Conservation (phyloP, 2,329 filamentous ascomycete genomes). For the Cryphonectria naterciae region DNA sequence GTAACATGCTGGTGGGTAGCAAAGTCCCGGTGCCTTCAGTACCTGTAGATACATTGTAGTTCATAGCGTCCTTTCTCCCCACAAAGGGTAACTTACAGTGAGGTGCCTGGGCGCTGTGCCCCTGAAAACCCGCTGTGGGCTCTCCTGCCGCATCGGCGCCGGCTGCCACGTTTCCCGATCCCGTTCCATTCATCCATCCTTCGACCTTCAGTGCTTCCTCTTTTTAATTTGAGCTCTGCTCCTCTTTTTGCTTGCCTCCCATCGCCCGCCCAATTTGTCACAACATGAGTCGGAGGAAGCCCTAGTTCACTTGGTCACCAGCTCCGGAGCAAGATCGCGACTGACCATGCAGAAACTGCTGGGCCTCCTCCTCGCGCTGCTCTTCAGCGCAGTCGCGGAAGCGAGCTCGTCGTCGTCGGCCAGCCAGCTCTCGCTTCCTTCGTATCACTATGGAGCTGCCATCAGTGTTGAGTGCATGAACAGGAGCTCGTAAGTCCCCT, state of each 20-base stretch:
- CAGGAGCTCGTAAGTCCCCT: slow-evolving; percentile 65
- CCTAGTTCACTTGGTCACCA: slow-evolving; percentile 16
- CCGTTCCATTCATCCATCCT: neutral
- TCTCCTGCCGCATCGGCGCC: slow-evolving; percentile 1
- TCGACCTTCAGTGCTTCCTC: neutral
- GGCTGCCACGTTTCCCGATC: slow-evolving; percentile 7
- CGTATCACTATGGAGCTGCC: slow-evolving; percentile 68
- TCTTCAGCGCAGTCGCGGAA: slow-evolving; percentile 6
- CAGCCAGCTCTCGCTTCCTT: slow-evolving; percentile 54
- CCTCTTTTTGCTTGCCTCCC: neutral
- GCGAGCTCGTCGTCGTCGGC: slow-evolving; percentile 31
- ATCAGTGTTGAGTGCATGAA: slow-evolving; percentile 76
- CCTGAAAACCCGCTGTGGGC: neutral
- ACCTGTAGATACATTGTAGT: neutral
- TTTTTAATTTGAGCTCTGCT: neutral
- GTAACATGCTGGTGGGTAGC: too few species aligned
- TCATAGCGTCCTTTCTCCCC: neutral
- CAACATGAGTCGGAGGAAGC: slow-evolving; percentile 21
- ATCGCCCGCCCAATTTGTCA: neutral
- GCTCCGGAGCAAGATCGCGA: slow-evolving; percentile 22
- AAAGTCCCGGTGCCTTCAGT: neutral
- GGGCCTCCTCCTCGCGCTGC: slow-evolving; percentile 24
- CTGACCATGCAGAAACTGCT: slow-evolving; percentile 16
- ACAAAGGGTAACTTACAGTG: neutral
- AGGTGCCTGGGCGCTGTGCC: neutral